These are phyloP conservation scores for Penicillium decumbens DNA, from an alignment of 2,329 filamentous ascomycete genomes.

Conservation along the genomic window DNA sequence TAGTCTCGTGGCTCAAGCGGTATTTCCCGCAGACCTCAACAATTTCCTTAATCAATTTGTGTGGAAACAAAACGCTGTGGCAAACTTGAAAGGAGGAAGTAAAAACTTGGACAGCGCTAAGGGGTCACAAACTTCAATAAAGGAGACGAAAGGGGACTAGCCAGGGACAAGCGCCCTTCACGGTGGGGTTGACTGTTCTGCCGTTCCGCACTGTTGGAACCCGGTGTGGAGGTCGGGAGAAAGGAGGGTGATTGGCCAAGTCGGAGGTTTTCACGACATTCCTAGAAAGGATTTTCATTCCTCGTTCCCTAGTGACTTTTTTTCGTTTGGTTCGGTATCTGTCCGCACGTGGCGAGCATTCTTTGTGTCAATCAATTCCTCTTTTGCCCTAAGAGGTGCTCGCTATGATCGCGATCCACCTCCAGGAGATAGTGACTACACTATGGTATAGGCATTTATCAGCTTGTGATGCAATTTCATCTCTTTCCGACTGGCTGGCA, in stretches of 20 bases:
- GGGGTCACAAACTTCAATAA: conserved; percentile 23
- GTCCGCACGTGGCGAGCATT: conserved; percentile 12
- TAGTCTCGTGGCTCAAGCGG: neutral
- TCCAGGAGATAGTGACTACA: neutral
- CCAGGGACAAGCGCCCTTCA: conserved; percentile 8
- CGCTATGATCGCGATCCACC: neutral
- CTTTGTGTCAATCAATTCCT: neutral
- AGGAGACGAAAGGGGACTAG: conserved; percentile 12
- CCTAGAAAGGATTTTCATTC: neutral
- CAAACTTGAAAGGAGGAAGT: conserved; percentile 4
- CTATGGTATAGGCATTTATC: neutral
- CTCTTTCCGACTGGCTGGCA: neutral
- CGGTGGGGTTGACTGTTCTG: conserved; percentile 9
- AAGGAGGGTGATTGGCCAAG: conserved; percentile 3
- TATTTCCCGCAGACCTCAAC: neutral
- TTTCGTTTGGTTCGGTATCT: conserved; percentile 8
- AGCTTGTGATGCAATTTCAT: neutral
- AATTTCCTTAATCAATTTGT: neutral
- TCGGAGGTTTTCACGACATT: conserved; percentile 3
- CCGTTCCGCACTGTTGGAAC: conserved; percentile 24
- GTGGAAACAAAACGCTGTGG: conserved; percentile 4
- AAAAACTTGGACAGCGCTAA: conserved; percentile 17
- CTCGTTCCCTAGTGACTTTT: conserved; percentile 1
- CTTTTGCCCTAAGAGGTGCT: neutral
- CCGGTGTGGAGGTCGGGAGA: conserved; percentile 15